Evolutionary conservation across 805 yeast genomes (phyloP).

Genomic region (Cyberlindnera misumaiensis): DNA sequence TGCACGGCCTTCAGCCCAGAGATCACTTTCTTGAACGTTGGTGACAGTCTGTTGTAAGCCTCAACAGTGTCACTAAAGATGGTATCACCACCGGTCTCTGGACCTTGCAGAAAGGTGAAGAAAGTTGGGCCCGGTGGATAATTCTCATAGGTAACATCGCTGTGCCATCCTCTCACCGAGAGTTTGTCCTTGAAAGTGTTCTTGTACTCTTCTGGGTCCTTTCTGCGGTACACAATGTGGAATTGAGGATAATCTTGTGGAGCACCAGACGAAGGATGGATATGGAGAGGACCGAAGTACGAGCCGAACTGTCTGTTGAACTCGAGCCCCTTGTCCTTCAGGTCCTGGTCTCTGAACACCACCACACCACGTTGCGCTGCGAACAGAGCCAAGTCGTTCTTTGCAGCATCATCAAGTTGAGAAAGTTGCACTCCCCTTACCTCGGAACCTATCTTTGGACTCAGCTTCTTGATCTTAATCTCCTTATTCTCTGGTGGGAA

Average conservation of each 20-base stretch:
- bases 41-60: constrained; percentile 46
- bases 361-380: constrained; percentile 68
- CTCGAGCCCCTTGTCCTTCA: constrained; percentile 44
- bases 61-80: constrained; percentile 47
- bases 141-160: constrained; percentile 9
- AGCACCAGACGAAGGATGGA: constrained; percentile 70
- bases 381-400: constrained; percentile 62
- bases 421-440: constrained; percentile 54
- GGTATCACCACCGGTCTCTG: constrained; percentile 49
- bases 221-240: constrained; percentile 45
- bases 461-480: constrained; percentile 31
- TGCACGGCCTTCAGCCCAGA: constrained; percentile 39
- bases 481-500: constrained; percentile 30
- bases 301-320: constrained; percentile 45
- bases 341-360: constrained; percentile 60
- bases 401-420: constrained; percentile 43
- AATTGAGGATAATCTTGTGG: constrained; percentile 53
- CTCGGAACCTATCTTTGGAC: constrained; percentile 69
- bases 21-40: constrained; percentile 38
- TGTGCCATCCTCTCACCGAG: constrained; percentile 12
- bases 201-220: constrained; percentile 23
- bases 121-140: constrained; percentile 29
- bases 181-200: constrained; percentile 21
- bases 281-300: constrained; percentile 65
- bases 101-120: constrained; percentile 45